Base-by-base conservation (phyloP, 2,329 filamentous ascomycete genomes). In the Aspergillus sp. region DNA sequence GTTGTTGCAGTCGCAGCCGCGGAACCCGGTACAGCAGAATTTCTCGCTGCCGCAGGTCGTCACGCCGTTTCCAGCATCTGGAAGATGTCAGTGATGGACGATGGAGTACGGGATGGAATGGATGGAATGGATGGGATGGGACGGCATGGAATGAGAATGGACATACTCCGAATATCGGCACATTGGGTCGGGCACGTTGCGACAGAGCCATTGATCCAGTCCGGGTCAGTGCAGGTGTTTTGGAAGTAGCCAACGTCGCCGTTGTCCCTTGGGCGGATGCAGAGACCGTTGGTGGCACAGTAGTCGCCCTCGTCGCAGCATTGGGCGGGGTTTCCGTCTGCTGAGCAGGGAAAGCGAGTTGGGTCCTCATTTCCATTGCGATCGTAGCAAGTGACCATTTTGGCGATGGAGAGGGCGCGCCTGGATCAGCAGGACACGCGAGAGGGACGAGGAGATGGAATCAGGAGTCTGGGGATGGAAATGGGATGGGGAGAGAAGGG, bases 1-100 rank as follows among this genome's bases (percentile, higher is more conserved):
- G 30, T 56, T 56, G 20, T 41, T 47, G 48, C 54, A 56, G 48
- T 56, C 54, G 48, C 54, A 56, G 19, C 54, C 54, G 9, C 27
- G 8, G 39, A 30, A 56, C 9, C 48, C 54, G 20, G 44, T 40
- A 30, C 54, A 56, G 30, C 54, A 56, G 22, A 45, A 56, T 7
- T 5, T 20, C 22, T 24, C 40, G 15, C 9, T 41, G 9, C 41
- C 48, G 41, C 54, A 56, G 3, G 30, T 15, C 1, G 15, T 30
- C 41, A 56, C 41, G 15, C 54, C 54, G 33, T 51, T 51, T 15
- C 54, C 54, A 8, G 30, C 47, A 11, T 47, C 54, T 56, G 19
- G 11, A 49, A 12, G 13, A 24, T 22, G 17, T 24, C n/a, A 24
- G 8, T 13, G 13, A 37, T 37, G 34, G 12, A 37, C 15, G 13